phyloP scores from a whole-genome alignment of 371 early-diverging fungal genomes.

The Mortierella polycephala region DNA sequence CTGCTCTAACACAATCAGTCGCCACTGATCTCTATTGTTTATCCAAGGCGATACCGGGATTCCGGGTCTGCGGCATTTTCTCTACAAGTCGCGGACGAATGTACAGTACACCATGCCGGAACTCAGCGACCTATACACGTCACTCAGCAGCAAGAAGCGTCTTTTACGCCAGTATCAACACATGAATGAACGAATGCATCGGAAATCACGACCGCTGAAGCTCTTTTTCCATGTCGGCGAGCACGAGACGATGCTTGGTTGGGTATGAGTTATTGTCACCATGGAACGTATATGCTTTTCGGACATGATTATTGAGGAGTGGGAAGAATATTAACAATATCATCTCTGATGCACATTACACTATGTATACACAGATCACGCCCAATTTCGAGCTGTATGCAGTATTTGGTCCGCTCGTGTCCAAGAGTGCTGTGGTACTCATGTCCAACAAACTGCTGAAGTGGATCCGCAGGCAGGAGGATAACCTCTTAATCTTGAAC shows the following conservation, averaged over 20 bases:
- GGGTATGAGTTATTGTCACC: constrained; percentile 60
- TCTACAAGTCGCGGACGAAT: constrained; percentile 75
- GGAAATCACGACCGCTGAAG: constrained; percentile 65
- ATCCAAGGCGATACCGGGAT: constrained; percentile 70
- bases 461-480: constrained; percentile 83
- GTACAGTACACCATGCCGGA: constrained; percentile 78
- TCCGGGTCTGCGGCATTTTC: constrained; percentile 78
- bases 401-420: constrained; percentile 74
- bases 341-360: no score
- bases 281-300: no score
- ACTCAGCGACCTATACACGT: constrained; percentile 62
- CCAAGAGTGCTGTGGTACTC: constrained; percentile 72
- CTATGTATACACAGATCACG: constrained; percentile 62
- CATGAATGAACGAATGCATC: constrained; percentile 74
- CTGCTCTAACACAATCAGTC: no score
- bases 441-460: constrained; percentile 71
- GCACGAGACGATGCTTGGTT: constrained; percentile 75
- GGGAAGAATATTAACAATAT: no score
- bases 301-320: no score
- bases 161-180: constrained; percentile 74
- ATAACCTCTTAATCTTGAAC: constrained; percentile 73
- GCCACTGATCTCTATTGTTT: not conserved
- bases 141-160: constrained; percentile 55
- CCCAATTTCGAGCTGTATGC: constrained; percentile 78
- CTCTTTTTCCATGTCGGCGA: constrained; percentile 68